phyloP scores from a whole-genome alignment of 768 basidiomycete genomes.

The Mycena sanguinolenta region DNA sequence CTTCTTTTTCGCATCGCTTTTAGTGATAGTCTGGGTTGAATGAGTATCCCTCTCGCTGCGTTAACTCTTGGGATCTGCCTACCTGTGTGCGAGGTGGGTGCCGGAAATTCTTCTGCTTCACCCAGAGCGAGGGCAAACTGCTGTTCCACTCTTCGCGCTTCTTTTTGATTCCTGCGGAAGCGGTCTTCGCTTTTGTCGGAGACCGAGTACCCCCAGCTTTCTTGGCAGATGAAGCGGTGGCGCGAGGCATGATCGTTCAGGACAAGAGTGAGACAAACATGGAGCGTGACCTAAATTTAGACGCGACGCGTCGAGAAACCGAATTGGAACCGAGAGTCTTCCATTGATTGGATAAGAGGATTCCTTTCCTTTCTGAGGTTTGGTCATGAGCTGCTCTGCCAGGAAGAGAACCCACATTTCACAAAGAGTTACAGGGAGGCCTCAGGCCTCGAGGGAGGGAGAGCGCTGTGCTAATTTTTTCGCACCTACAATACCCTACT shows the following conservation, averaged over 20 bases:
- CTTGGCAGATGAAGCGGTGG: background rate
- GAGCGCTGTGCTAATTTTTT: no score
- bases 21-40: constrained; percentile 5
- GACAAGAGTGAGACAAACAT: background rate
- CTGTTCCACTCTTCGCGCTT: constrained; percentile 6
- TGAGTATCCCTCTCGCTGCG: background rate
- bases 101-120: background rate
- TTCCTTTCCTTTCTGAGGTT: no score
- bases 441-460: no score
- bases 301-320: no score
- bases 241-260: background rate
- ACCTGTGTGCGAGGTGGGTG: background rate
- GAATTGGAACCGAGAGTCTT: no score
- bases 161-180: background rate
- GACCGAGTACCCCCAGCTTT: background rate
- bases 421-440: no score
- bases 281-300: no score
- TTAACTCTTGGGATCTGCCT: background rate
- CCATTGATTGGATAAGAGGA: no score
- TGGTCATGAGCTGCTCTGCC: no score
- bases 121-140: background rate
- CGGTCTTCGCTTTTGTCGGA: background rate
- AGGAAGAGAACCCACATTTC: no score
- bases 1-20: background rate
- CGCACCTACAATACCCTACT: no score